Percentiles rank a stretch among this genome's conserved stretches.
Evolutionary conservation across 352 stramenopile species (phyloP).

Genomic region (Phytopythium sindhum): DNA sequence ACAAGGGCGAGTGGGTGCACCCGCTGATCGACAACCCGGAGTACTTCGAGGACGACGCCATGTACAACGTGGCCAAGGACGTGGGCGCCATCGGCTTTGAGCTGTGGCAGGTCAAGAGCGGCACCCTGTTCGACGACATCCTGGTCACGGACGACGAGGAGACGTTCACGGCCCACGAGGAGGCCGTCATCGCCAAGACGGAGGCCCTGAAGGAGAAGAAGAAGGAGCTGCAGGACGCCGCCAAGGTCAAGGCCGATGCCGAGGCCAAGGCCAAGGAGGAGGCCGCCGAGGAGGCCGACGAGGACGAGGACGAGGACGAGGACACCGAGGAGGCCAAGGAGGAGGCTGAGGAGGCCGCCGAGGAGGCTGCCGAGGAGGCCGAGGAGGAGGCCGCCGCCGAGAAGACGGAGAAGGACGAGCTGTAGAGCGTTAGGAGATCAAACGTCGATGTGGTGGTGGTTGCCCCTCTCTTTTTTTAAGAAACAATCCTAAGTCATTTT

Average conservation of each 20-base stretch:
- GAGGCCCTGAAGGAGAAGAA: constrained; percentile 77
- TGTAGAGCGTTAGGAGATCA: constrained; percentile 24
- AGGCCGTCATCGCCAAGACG: constrained; percentile 90
- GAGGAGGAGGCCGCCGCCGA: constrained; percentile 12
- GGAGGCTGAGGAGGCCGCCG: constrained; percentile 13
- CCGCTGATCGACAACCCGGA: constrained; percentile 97
- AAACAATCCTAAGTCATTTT: not conserved
- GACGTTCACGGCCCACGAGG: constrained; percentile 96
- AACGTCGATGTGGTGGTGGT: not conserved
- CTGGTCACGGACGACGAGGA: constrained; percentile 96
- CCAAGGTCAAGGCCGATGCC: constrained; percentile 63
- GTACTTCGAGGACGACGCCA: constrained; percentile 93
- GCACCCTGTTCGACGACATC: constrained; percentile 99
- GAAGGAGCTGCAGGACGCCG: constrained; percentile 74
- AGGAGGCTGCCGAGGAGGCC: constrained; percentile 17
- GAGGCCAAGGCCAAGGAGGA: constrained; percentile 78
- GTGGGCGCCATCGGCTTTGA: constrained; percentile 98
- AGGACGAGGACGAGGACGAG: constrained; percentile 42
- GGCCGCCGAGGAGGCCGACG: constrained; percentile 45
- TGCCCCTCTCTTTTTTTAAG: constrained; percentile 1
- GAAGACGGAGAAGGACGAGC: constrained; percentile 44
- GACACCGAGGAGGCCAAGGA: constrained; percentile 20
- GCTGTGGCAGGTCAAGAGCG: constrained; percentile 98
- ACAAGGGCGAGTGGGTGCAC: constrained; percentile 98
- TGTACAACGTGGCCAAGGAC: constrained; percentile 95